Evolutionary conservation across 306 rosid genomes (phyloP).

Genomic region (Hippophae tibetana): DNA sequence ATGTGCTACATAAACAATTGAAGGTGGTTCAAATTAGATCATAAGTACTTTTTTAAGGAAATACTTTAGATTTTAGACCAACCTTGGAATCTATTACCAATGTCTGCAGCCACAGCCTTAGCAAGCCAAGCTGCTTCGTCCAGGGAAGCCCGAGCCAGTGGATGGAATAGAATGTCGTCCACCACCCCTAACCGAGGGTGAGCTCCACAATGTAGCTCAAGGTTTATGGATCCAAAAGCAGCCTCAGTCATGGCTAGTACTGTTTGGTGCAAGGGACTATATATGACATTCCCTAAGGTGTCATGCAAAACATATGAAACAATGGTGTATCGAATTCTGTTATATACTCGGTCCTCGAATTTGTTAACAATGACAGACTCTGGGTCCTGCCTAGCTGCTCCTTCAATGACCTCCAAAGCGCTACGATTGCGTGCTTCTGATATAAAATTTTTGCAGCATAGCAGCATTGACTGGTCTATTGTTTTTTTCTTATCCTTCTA

Average conservation of each 20-base stretch:
- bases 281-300: conserved; percentile 46
- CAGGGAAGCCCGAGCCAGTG: conserved; percentile 47
- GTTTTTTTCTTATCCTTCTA: conserved; percentile 50
- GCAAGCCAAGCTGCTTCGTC: conserved; percentile 87
- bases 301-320: conserved; percentile 68
- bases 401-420: conserved; percentile 57
- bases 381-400: conserved; percentile 42
- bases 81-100: conserved; percentile 66
- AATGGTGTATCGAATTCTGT: conserved; percentile 50
- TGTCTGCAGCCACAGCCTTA: conserved; percentile 54
- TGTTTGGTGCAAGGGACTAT: conserved; percentile 69
- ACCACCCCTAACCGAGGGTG: conserved; percentile 76
- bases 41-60: background rate
- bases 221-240: conserved; percentile 53
- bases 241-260: conserved; percentile 61
- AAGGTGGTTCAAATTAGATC: background rate
- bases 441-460: conserved; percentile 64
- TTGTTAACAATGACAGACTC: conserved; percentile 56
- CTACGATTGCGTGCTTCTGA: conserved; percentile 55
- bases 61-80: background rate
- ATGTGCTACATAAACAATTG: background rate
- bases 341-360: conserved; percentile 53
- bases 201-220: conserved; percentile 62
- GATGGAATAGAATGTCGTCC: conserved; percentile 83
- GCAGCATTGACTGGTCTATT: conserved; percentile 37